phyloP scores from a whole-genome alignment of 306 rosid genomes.

The Sicyos baderoa region DNA sequence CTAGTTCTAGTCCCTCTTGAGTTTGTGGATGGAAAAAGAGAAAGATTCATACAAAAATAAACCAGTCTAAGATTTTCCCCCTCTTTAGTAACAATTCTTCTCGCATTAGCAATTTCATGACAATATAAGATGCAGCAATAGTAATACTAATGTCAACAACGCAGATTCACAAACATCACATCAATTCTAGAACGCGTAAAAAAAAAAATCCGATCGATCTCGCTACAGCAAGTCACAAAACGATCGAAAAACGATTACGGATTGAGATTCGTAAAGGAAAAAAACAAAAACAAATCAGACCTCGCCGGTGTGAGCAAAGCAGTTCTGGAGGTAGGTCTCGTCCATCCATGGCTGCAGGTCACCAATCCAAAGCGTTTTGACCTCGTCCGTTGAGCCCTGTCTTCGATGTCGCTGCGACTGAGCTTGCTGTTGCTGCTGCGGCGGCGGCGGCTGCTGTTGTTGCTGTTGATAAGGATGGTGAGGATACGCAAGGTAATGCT shows the following conservation, averaged over 20 bases:
- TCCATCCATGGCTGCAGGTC: slow-evolving; percentile 81
- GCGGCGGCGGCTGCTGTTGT: slow-evolving; percentile 25
- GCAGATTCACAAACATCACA: background rate
- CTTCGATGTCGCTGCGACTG: slow-evolving; percentile 23
- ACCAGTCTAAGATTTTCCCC: background rate
- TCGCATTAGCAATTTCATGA: background rate
- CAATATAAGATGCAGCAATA: slow-evolving; percentile 1
- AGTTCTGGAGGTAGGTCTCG: slow-evolving; percentile 49
- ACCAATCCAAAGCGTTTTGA: slow-evolving; percentile 69
- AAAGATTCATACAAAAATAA: background rate
- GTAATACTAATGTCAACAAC: background rate
- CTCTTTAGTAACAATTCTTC: background rate
- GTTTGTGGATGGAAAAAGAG: background rate
- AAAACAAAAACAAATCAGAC: slow-evolving; percentile 20
- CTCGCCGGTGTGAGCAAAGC: slow-evolving; percentile 66
- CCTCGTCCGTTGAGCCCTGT: slow-evolving; percentile 38
- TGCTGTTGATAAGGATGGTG: slow-evolving; percentile 39
- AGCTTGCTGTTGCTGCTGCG: slow-evolving; percentile 30
- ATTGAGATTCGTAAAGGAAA: background rate
- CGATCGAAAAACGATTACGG: background rate
- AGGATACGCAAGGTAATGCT: slow-evolving; percentile 50
- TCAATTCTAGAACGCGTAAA: too few species aligned
- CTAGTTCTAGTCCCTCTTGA: background rate
- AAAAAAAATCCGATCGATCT: slow-evolving; percentile 7
- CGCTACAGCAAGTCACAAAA: background rate